Evolutionary conservation across 495 filamentous ascomycete genomes (phyloP), one percentile per base, ranked within the genome.

Genomic region (Penicillium pancosmium): DNA sequence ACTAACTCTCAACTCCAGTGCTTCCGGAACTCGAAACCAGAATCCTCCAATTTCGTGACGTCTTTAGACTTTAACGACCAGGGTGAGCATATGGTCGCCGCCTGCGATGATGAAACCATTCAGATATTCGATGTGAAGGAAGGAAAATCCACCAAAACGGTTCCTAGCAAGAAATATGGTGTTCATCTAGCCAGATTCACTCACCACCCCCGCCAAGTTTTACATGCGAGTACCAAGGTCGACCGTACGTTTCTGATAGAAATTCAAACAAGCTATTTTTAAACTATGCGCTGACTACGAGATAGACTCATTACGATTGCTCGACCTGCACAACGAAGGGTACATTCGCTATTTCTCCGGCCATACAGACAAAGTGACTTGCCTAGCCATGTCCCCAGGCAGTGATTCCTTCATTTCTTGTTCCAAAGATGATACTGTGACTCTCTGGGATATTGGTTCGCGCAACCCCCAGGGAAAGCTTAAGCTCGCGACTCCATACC

Each of bases 1-100:
- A 44, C 47, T 63, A 0, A 54, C 21, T 27, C 5, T 56, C 27
- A 23, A 23, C 11, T 44, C 12, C 48, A 80, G 77, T 59, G 66
- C 4, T 80, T 79, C 64, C 67, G 64, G 55, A 54, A 67, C 15
- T 65, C 73, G 5, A 80, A 81, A 65, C 69, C 73, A 54, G 74
- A 77, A 13, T 54, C 61, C 35, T 63, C 74, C 4, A 67, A 69
- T 35, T 71, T 72, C 49, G 74, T 82, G 43, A 89, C 86, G 2
- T 97, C 93, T 5, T 84, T 99, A 64, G 93, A 98, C 76, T 98
- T 97, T 66, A 93, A 98, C 74, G 92, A 97, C 77, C 87, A 88
- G 23, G 94, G 94, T 66, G 92, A 96, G 62, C 89, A 90, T 40
- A 80, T 93, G 41, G 90, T 98, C 68, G 87, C 92, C 0, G 88